Base-by-base conservation (phyloP, 805 yeast species). In the Lipomyces chichibuensis region DNA sequence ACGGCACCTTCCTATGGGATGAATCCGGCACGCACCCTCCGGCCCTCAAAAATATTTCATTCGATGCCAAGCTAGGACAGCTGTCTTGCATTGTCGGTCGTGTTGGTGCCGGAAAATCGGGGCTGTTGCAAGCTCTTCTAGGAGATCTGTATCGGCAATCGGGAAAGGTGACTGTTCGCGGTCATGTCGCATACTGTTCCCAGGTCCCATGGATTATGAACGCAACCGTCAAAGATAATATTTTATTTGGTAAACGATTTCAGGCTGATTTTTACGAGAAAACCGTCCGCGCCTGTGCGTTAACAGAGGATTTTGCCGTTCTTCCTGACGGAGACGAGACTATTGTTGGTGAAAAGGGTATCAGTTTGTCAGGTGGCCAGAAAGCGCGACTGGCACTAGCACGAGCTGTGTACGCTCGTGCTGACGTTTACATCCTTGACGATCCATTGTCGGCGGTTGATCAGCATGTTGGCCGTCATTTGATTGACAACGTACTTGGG, bases 161-260 rank as follows among this genome's bases (percentile, higher is more conserved):
- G 60, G 98, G 98, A 53, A 79, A 83, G 20, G 92, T 90, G 2
- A 81, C 82, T 23, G 84, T 88, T 9, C 88, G 85, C 74, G 98
- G 98, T 54, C 82, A 84, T 59, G 82, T 91, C 43, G 97, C 97
- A 0, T 93, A 93, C 77, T 96, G 90, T 58, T 87, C 97, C 1
- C 98, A 93, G 78, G 88, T 89, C 51, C 96, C 99, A 1, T 95
- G 98, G 98, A 92, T 95, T 71, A 89, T 92, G 90, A 95, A 95
- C 76, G 98, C 97, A 49, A 83, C 96, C 1, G 93, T 95, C 3
- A 88, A 86, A 72, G 97, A 94, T 33, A 94, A 94, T 75, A 91
- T 94, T 75, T 61, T 93, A 63, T 94, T 94, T 78, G 98, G 98
- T 27, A 91, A 88, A 76, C 87, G 83, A 72, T 91, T 81, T 75